Base-by-base conservation (phyloP, 768 basidiomycete genomes). In the Rubroboletus pulcherrimus region DNA sequence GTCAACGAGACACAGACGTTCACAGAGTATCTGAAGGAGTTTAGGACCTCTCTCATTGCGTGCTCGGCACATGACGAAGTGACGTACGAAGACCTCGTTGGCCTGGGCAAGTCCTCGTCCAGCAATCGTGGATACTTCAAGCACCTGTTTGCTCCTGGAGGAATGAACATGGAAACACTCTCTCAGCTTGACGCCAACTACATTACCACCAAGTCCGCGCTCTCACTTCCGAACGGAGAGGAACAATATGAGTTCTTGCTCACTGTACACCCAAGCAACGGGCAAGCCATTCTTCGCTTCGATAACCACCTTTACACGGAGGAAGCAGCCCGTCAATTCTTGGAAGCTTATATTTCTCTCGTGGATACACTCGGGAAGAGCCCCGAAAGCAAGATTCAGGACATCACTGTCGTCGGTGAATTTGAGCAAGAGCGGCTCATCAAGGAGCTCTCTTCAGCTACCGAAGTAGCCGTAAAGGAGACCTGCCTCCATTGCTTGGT, bases 81-180 rank as follows among this genome's bases (percentile, higher is more conserved):
- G 29, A 70, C 65, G 4, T 70, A 68, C 39, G 68, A 70, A 48
- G 68, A 70, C 49, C 63, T 70, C 21, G 69, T 70, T 44, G 51
- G 51, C 21, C 57, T 68, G 12, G 64, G 64, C 31, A 69, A 65
- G 45, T 65, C 66, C 3, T 56, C 65, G 21, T 51, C 64, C 14
- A 47, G 59, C 17, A 55, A 50, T 17, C 68, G 68, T 30, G 66
- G 68, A 54, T 69, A 70, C 60, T 69, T 69, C 61, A 69, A 69
- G 47, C 68, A 69, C 51, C 51, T 69, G 29, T 69, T 69, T 58
- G 68, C 68, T 35, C 62, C 64, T 3, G 68, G 68, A 33, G 67
- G 67, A 35, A 62, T 68, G 62, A 70, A 64, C 48, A 53, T 63
- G 59, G 56, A 70, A 3, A 66, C 59, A 9, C 63, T 70, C 14